phyloP scores from a whole-genome alignment of 2,329 filamentous ascomycete genomes.

The Blastomyces percursus region DNA sequence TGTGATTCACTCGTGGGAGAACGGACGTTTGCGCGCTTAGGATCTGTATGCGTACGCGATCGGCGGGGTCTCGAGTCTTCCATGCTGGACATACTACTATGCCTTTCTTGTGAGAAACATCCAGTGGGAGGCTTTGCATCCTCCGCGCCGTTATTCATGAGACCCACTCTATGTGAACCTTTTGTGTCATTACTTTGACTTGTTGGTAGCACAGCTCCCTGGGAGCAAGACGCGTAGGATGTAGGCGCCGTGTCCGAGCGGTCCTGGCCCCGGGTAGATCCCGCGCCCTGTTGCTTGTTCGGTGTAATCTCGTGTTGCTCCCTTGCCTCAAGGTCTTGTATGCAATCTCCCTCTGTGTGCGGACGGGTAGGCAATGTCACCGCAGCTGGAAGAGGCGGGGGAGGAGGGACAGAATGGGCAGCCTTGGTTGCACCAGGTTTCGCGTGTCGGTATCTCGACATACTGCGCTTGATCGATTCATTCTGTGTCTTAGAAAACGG shows the following conservation, averaged over 20 bases:
- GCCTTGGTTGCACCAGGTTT: slow-evolving; percentile 13
- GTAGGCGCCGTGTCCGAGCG: too few relatives aligned
- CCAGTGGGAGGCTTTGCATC: not conserved
- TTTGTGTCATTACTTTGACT: not conserved
- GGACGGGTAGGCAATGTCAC: not conserved
- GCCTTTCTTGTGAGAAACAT: not conserved
- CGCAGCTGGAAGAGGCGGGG: slow-evolving; percentile 5
- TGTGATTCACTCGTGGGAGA: not conserved
- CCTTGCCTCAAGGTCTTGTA: not conserved
- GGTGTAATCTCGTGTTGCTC: not conserved
- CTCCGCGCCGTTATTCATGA: not conserved
- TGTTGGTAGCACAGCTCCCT: not conserved
- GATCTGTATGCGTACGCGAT: not conserved
- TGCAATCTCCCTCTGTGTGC: slow-evolving; percentile 1
- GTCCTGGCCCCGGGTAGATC: not conserved
- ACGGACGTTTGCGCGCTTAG: not conserved
- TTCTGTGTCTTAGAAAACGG: slow-evolving; percentile 15
- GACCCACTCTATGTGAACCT: not conserved
- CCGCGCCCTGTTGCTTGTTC: not conserved
- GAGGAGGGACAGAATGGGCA: slow-evolving; percentile 10
- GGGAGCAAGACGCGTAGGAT: not conserved
- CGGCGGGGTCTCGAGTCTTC: not conserved
- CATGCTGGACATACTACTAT: not conserved
- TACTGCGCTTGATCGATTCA: slow-evolving; percentile 24
- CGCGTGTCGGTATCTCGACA: slow-evolving; percentile 29